Base-by-base conservation (phyloP, 176 grass and related monocot species). In the Pontederia paniculata region DNA sequence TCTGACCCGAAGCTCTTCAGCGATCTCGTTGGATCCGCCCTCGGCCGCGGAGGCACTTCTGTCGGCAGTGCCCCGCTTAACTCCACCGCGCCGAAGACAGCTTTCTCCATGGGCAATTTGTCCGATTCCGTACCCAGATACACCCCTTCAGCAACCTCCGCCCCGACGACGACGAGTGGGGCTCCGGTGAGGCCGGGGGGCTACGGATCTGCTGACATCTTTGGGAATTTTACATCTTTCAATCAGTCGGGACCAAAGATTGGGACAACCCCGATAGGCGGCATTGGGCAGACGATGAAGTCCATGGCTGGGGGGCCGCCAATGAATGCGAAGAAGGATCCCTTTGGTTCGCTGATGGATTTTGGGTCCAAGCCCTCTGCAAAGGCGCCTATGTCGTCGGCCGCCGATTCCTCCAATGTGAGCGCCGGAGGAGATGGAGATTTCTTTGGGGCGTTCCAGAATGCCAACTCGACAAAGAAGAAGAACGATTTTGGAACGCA, bases 1-100 rank as follows among this genome's bases (percentile, higher is more conserved):
- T 73, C 75, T 13, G 89, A 80, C 58, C 83, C 87, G 51, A 74
- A 73, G 59, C 84, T 98, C 65, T 98, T 98, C 64, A 69, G 93
- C 67, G 93, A 98, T 73, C 93, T 98, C 57, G 60, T 98, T 45
- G 87, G 83, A 23, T 84, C 93, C 9, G 77, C 83, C 44, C 80
- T 98, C 10, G 83, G 90, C 53, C 79, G 70, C 54, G 73, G 77
- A 44, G 62, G 74, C 13, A 67, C 72, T 42, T 25, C 67, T 28
- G 63, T 76, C 63, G 53, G 75, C 44, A 79, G 63, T 65, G 80
- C 70, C 10, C 93, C 93, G 9, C 78, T 98, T 67, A 98, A 80
- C 73, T 88, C 87, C 43, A 57, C 83, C 8, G 72, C 71, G 11
- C 52, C 71, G 43, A 84, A 17, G 54, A 64, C 44, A 42, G 60